phyloP scores from a whole-genome alignment of 139 green algal genomes.

The Parachlorella kessleri region DNA sequence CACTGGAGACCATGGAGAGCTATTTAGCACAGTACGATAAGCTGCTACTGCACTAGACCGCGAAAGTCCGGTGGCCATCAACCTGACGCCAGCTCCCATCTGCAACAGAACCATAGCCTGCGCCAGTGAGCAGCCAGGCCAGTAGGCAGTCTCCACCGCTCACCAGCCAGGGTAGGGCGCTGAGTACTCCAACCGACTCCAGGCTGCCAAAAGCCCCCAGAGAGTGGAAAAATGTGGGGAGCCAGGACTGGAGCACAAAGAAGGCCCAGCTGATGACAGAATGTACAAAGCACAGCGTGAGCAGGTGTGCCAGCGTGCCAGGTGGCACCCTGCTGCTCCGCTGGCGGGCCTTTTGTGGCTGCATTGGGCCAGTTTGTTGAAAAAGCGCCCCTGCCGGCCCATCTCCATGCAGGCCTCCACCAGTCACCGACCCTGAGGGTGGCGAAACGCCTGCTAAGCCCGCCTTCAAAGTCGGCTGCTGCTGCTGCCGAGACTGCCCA shows the following conservation, averaged over 20 bases:
- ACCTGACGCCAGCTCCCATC: too few species aligned
- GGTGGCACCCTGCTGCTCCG: background rate
- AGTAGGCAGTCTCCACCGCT: too few species aligned
- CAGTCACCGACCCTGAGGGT: too few species aligned
- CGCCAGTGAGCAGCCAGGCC: too few species aligned
- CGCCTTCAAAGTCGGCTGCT: background rate
- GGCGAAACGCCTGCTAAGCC: background rate
- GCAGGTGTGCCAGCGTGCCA: constrained; percentile 16
- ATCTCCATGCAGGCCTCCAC: too few species aligned
- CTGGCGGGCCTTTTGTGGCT: constrained; percentile 7
- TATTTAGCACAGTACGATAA: too few species aligned
- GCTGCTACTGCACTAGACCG: too few species aligned
- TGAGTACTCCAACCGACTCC: constrained; percentile 47
- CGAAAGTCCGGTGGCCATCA: too few species aligned
- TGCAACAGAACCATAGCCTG: too few species aligned
- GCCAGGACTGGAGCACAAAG: constrained; percentile 61
- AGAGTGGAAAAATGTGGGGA: constrained; percentile 63
- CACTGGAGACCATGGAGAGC: too few species aligned
- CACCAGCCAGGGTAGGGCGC: constrained; percentile 65
- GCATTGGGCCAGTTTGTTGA: background rate
- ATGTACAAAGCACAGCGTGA: constrained; percentile 57
- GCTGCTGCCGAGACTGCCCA: too few species aligned
- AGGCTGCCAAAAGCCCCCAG: constrained; percentile 39
- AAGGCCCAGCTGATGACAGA: constrained; percentile 69
- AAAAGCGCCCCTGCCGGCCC: too few species aligned